phyloP scores from a whole-genome alignment of 2,329 filamentous ascomycete species.

The Trichoderma sp. region DNA sequence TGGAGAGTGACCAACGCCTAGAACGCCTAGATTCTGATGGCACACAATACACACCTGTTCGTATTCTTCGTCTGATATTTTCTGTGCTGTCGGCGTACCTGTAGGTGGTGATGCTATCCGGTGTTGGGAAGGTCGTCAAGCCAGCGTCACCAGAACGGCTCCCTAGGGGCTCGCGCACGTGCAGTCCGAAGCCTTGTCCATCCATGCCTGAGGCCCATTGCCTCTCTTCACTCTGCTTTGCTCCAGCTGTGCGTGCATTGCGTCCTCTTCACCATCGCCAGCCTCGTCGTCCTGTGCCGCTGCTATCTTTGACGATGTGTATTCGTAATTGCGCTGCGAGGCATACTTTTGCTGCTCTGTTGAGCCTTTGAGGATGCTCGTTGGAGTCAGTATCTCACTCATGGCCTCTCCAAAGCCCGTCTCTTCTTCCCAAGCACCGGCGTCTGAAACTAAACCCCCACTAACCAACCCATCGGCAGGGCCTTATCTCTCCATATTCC shows the following conservation, averaged over 20 bases:
- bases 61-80: neutral
- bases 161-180: constrained; percentile 1
- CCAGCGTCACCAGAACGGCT: constrained; percentile 2
- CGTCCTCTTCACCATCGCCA: neutral
- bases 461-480: constrained; percentile 19
- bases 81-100: neutral
- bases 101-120: neutral
- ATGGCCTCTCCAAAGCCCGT: neutral
- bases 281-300: neutral
- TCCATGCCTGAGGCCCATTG: neutral
- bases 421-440: neutral
- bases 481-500: constrained; percentile 5
- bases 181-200: constrained; percentile 9
- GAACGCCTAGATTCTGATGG: neutral
- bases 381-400: neutral
- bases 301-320: neutral
- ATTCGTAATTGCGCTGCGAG: neutral
- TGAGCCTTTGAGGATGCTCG: neutral
- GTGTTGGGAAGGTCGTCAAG: constrained; percentile 1
- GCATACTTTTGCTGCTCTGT: neutral
- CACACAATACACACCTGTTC: neutral
- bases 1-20: constrained; percentile 5
- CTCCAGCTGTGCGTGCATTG: neutral
- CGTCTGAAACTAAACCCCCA: constrained; percentile 16
- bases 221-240: neutral